phyloP scores from a whole-genome alignment of 306 rosid genomes.

The Sechiopsis laciniata region DNA sequence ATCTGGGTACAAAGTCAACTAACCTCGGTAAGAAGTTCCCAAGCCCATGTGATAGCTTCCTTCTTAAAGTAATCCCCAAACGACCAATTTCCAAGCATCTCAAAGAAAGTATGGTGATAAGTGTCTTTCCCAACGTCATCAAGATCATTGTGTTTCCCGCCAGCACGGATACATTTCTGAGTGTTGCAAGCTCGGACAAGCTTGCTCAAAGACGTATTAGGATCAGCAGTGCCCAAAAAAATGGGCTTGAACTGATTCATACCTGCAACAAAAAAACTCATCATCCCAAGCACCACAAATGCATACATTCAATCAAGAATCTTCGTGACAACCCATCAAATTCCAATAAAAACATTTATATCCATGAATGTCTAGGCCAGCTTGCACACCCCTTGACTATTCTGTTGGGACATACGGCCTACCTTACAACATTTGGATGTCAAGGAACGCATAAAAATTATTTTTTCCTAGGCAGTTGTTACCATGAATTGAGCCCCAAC shows the following conservation, averaged over 20 bases:
- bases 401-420: no score
- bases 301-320: neutral
- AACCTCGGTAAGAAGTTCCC: constrained; percentile 87
- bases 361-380: no score
- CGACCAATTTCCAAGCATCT: constrained; percentile 98
- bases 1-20: constrained; percentile 17
- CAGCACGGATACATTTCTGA: constrained; percentile 94
- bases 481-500: no score
- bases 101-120: constrained; percentile 95
- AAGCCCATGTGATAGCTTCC: constrained; percentile 87
- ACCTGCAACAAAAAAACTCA: constrained; percentile 37
- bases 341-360: neutral
- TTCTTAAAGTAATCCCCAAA: constrained; percentile 87
- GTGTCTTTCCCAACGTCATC: constrained; percentile 98
- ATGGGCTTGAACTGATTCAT: constrained; percentile 97
- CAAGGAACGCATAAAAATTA: no score
- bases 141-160: constrained; percentile 94
- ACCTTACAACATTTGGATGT: no score
- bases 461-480: no score
- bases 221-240: constrained; percentile 84
- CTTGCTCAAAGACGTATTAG: constrained; percentile 69
- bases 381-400: no score
- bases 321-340: neutral
- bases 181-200: constrained; percentile 85
- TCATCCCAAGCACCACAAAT: neutral